Conservation (phyloP, 768 basidiomycete species). For the Panus rudis region DNA sequence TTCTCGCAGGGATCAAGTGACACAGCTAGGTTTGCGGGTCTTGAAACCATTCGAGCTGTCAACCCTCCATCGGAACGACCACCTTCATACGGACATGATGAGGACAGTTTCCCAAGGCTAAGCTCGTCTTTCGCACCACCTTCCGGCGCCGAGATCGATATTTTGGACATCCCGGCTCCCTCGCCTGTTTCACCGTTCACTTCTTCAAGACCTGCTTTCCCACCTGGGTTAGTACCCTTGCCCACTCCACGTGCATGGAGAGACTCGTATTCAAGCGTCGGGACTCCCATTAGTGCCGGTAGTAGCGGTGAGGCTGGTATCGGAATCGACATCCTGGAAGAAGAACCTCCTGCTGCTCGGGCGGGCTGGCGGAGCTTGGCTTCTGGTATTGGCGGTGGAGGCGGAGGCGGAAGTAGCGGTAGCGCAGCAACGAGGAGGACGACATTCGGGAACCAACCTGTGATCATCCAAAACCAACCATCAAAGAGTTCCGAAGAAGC, state of each 20-base stretch:
- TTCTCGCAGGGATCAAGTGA: background rate
- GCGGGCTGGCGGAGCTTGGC: constrained; percentile 57
- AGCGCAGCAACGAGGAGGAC: constrained; percentile 31
- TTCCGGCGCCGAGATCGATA: constrained; percentile 29
- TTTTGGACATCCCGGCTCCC: constrained; percentile 54
- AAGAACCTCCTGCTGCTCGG: constrained; percentile 57
- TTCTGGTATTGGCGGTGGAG: constrained; percentile 23
- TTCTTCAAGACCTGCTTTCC: constrained; percentile 10
- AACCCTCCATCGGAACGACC: constrained; percentile 8
- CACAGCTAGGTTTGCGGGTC: background rate
- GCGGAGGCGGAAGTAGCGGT: constrained; percentile 18
- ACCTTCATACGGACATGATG: constrained; percentile 18
- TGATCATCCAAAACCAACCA: constrained; percentile 35
- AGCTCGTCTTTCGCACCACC: background rate
- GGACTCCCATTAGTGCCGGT: constrained; percentile 7
- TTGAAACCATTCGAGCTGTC: background rate
- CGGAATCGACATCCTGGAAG: constrained; percentile 58
- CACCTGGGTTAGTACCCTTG: background rate
- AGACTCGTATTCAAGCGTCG: constrained; percentile 19
- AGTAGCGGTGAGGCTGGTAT: constrained; percentile 22
- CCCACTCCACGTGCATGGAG: constrained; percentile 33
- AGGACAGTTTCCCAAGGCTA: constrained; percentile 5
- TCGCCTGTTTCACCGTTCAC: constrained; percentile 47
- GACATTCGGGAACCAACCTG: constrained; percentile 55
- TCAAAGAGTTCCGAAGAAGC: constrained; percentile 50